Conservation (phyloP, 2,329 filamentous ascomycete species). For the Colletotrichum sp. region DNA sequence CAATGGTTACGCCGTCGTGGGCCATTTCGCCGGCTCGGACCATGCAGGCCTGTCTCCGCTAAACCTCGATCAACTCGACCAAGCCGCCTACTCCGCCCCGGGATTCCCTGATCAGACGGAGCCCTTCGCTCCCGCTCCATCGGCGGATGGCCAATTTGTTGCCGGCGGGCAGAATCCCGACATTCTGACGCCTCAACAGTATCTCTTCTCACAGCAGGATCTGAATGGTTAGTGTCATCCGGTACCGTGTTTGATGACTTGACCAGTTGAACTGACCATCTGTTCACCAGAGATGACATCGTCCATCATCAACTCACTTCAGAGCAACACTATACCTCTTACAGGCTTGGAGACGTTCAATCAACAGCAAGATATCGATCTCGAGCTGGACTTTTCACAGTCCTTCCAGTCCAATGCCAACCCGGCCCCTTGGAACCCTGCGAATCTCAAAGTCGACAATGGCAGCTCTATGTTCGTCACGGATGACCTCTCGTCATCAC, state of each 20-base stretch:
- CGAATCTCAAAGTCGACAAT: conserved; percentile 36
- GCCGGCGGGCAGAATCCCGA: conserved; percentile 29
- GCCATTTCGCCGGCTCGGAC: conserved; percentile 36
- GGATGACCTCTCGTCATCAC: conserved; percentile 43
- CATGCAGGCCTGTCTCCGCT: conserved; percentile 46
- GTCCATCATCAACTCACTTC: conserved; percentile 36
- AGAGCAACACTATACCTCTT: conserved; percentile 28
- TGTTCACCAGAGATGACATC: conserved; percentile 27
- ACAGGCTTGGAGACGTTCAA: conserved; percentile 26
- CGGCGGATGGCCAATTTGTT: conserved; percentile 34
- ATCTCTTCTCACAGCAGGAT: conserved; percentile 42
- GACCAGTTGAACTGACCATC: not conserved
- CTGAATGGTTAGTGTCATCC: conserved; percentile 32
- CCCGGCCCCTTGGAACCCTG: conserved; percentile 46
- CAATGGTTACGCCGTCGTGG: conserved; percentile 54
- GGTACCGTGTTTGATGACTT: not conserved
- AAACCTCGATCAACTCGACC: conserved; percentile 42
- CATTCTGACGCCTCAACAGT: conserved; percentile 43
- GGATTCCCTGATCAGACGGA: conserved; percentile 36
- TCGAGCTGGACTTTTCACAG: conserved; percentile 44
- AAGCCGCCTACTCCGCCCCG: conserved; percentile 36
- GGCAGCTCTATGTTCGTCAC: conserved; percentile 38
- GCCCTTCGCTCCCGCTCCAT: conserved; percentile 32
- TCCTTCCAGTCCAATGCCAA: conserved; percentile 33
- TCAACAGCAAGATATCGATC: conserved; percentile 34